Conservation (phyloP, 163 green algal genomes). For the Trebouxiophyceae sp. region DNA sequence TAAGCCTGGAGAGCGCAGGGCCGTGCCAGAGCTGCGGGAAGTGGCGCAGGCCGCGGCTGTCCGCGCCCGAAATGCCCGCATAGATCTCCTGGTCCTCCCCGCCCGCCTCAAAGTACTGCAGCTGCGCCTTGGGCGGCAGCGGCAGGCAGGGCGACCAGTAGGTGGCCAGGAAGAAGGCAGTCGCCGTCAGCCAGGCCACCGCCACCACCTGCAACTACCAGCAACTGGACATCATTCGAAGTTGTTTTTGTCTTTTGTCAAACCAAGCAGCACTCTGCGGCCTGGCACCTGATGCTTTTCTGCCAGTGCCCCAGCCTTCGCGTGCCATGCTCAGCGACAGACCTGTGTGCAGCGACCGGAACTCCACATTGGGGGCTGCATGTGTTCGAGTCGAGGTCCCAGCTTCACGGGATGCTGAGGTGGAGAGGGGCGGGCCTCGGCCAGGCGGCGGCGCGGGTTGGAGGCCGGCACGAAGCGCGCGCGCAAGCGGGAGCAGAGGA, state of each 20-base stretch:
- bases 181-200: conserved; percentile 37
- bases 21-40: conserved; percentile 60
- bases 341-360: too few species aligned
- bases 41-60: conserved; percentile 22
- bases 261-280: too few species aligned
- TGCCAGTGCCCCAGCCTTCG: too few species aligned
- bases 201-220: conserved; percentile 44
- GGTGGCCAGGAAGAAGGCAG: conserved; percentile 41
- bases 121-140: conserved; percentile 27
- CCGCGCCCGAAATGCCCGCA: conserved; percentile 16
- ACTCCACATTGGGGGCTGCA: too few species aligned
- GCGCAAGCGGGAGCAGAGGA: conserved; percentile 38
- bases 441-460: conserved; percentile 20
- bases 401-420: too few species aligned
- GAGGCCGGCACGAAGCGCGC: conserved; percentile 29
- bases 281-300: too few species aligned
- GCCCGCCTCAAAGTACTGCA: conserved; percentile 28
- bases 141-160: conserved; percentile 35
- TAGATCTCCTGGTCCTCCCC: conserved; percentile 36
- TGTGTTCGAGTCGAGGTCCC: too few species aligned
- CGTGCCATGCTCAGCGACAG: too few species aligned
- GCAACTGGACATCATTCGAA: too few species aligned
- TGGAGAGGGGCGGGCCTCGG: conserved; percentile 33
- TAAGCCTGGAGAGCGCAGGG: too few species aligned
- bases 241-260: too few species aligned